Percentiles rank a stretch among this genome's conserved stretches.
phyloP scores from a whole-genome alignment of 345 rosid species.

The Sonneratia caseolaris region DNA sequence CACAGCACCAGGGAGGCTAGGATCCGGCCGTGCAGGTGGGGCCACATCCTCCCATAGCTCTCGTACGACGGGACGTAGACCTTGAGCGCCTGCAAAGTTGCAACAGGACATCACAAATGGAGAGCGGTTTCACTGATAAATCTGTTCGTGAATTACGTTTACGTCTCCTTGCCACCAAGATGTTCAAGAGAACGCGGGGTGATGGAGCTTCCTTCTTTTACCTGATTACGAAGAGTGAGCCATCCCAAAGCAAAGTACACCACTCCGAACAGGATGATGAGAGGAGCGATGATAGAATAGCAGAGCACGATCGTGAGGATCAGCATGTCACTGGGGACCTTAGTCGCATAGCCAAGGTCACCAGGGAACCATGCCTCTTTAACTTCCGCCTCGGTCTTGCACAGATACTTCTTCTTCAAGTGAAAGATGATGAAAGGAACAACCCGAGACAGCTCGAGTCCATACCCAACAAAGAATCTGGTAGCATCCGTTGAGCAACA shows the following conservation, averaged over 20 bases:
- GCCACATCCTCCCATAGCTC: conserved; percentile 95
- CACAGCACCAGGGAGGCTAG: conserved; percentile 53
- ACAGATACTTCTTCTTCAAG: conserved; percentile 75
- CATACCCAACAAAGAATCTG: conserved; percentile 87
- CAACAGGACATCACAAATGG: not conserved
- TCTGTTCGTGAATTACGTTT: too few relatives aligned
- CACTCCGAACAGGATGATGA: conserved; percentile 66
- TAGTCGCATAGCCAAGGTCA: conserved; percentile 54
- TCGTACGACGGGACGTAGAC: conserved; percentile 79
- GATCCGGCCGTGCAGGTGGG: conserved; percentile 61
- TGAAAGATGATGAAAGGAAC: conserved; percentile 72
- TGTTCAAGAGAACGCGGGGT: too few relatives aligned
- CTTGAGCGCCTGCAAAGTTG: conserved; percentile 53
- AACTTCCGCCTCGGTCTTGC: conserved; percentile 79
- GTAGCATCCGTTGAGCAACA: not conserved
- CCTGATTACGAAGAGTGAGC: conserved; percentile 88
- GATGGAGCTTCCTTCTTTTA: conserved; percentile 1
- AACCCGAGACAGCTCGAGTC: conserved; percentile 78
- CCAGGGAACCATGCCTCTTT: conserved; percentile 85
- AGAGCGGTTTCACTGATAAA: too few relatives aligned
- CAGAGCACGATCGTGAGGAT: conserved; percentile 58
- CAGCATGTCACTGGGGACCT: conserved; percentile 72
- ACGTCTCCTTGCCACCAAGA: too few relatives aligned
- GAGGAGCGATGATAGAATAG: conserved; percentile 78
- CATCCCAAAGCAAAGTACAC: conserved; percentile 75